Evolutionary conservation across 2,329 filamentous ascomycete genomes (phyloP).

Genomic region (Conoideocrella luteorostrata): DNA sequence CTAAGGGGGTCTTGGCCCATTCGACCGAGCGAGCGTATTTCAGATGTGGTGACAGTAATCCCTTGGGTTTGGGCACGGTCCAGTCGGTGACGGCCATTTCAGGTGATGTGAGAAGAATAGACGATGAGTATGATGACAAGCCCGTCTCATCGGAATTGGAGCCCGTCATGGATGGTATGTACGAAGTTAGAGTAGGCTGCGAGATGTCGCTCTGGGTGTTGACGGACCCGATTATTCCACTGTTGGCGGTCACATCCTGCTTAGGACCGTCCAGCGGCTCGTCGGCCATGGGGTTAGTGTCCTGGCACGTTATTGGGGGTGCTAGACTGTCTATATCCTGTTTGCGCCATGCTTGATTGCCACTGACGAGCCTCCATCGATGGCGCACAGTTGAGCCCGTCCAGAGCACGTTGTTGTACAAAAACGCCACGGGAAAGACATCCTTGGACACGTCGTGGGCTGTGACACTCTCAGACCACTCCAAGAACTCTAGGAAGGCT

Average conservation of each 20-base stretch:
- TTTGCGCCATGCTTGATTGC: slow-evolving; percentile 27
- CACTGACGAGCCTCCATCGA: slow-evolving; percentile 35
- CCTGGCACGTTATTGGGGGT: too few species aligned
- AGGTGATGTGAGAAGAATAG: slow-evolving; percentile 21
- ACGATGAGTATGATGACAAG: slow-evolving; percentile 20
- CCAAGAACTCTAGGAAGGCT: slow-evolving; percentile 24
- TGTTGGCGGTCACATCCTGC: too few species aligned
- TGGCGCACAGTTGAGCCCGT: slow-evolving; percentile 31
- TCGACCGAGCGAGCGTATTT: slow-evolving; percentile 27
- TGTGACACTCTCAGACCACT: slow-evolving; percentile 35
- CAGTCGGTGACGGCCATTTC: slow-evolving; percentile 30
- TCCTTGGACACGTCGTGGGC: slow-evolving; percentile 37
- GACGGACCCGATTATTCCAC: not conserved
- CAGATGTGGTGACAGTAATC: slow-evolving; percentile 23
- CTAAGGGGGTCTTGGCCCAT: slow-evolving; percentile 37
- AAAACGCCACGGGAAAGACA: slow-evolving; percentile 35
- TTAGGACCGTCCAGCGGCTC: too few species aligned
- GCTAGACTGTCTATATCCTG: not conserved
- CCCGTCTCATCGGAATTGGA: slow-evolving; percentile 19
- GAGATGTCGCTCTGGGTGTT: not conserved
- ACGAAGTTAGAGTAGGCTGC: not conserved
- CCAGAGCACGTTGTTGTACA: slow-evolving; percentile 28
- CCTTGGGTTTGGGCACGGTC: slow-evolving; percentile 23
- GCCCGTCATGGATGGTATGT: not conserved
- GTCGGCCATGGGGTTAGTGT: too few species aligned